Evolutionary conservation across 2,329 filamentous ascomycete species (phyloP).

Genomic region (Thelonectria olida): DNA sequence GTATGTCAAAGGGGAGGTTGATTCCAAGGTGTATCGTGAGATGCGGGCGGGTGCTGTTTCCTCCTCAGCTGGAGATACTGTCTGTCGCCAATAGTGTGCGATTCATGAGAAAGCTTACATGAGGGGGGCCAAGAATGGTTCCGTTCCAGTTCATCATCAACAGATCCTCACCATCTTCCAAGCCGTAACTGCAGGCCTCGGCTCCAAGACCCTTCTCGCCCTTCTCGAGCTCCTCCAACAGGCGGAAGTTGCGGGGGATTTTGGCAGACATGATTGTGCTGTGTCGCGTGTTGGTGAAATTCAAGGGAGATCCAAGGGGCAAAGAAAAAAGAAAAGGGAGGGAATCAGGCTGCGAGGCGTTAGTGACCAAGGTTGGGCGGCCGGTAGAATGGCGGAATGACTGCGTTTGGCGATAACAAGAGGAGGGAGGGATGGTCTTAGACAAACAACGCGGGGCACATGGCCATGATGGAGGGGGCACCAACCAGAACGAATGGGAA

Average conservation of each 20-base stretch:
- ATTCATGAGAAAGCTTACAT: slow-evolving; percentile 67
- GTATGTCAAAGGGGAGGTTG: not conserved
- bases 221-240: slow-evolving; percentile 98
- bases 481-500: not conserved
- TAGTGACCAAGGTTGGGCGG: slow-evolving; percentile 5
- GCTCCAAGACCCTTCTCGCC: slow-evolving; percentile 97
- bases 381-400: slow-evolving; percentile 2
- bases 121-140: slow-evolving; percentile 94
- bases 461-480: slow-evolving; percentile 32
- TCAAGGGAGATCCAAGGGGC: not conserved
- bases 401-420: slow-evolving; percentile 4
- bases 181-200: slow-evolving; percentile 96
- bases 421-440: not conserved
- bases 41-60: not conserved
- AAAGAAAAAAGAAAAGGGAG: not conserved
- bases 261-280: slow-evolving; percentile 55
- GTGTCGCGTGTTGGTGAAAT: not conserved
- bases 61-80: not conserved
- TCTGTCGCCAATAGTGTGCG: not conserved
- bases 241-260: slow-evolving; percentile 93
- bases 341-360: not conserved
- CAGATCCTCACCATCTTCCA: slow-evolving; percentile 92
- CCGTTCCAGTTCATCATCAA: slow-evolving; percentile 99
- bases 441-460: slow-evolving; percentile 31
- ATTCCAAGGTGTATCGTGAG: not conserved